phyloP scores from a whole-genome alignment of 257 asterid species.

The Primulina eburnea region DNA sequence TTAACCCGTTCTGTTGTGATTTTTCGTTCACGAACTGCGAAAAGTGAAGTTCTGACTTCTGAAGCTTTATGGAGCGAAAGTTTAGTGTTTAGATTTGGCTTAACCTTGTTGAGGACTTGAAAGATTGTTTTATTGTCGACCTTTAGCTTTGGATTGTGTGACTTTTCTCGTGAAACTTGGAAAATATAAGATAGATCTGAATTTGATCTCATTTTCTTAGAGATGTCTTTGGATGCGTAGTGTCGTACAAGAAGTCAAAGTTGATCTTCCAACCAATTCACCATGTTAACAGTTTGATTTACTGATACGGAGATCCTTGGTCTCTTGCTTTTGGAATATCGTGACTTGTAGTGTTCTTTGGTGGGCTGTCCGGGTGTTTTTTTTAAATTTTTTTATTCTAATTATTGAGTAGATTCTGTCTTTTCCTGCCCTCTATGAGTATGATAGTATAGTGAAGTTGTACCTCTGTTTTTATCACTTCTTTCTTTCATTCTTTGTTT shows the following conservation, averaged over 20 bases:
- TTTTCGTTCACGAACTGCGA: background rate
- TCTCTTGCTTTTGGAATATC: constrained; percentile 28
- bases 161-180: background rate
- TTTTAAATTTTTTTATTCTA: background rate
- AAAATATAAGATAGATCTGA: constrained; percentile 19
- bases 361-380: background rate
- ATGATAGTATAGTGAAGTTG: background rate
- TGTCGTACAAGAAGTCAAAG: background rate
- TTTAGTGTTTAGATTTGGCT: background rate
- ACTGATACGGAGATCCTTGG: constrained; percentile 24
- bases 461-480: background rate
- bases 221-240: constrained; percentile 15
- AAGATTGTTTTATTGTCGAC: constrained; percentile 1
- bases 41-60: too few relatives aligned
- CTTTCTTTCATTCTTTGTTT: too few relatives aligned
- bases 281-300: constrained; percentile 16
- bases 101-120: background rate
- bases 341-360: constrained; percentile 32
- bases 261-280: constrained; percentile 7
- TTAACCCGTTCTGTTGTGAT: background rate
- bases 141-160: background rate
- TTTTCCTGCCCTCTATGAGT: constrained; percentile 19
- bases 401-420: constrained; percentile 15
- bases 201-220: background rate
- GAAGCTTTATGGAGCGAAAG: background rate